phyloP scores from a whole-genome alignment of 2,329 filamentous ascomycete species.

The Diaporthe velutina region DNA sequence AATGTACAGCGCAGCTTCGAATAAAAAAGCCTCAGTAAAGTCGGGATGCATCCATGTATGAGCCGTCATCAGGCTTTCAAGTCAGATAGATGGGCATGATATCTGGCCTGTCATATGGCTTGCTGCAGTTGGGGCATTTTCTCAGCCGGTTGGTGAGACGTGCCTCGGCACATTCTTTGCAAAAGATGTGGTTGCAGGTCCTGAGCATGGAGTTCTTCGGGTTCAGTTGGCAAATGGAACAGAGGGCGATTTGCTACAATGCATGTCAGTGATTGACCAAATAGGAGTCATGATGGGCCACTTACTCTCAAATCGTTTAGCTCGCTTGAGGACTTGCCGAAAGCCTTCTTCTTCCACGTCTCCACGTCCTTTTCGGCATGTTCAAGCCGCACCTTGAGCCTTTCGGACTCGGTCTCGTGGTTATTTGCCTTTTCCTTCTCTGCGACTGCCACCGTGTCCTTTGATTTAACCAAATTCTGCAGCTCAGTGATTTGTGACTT shows the following conservation, averaged over 20 bases:
- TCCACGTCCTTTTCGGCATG: slow-evolving; percentile 87
- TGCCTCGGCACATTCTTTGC: slow-evolving; percentile 89
- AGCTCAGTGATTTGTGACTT: slow-evolving; percentile 83
- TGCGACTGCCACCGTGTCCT: slow-evolving; percentile 72
- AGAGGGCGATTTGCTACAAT: slow-evolving; percentile 79
- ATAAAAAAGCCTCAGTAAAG: slow-evolving; percentile 9
- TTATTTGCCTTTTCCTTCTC: slow-evolving; percentile 70
- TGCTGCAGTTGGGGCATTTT: slow-evolving; percentile 95
- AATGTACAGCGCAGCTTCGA: slow-evolving; percentile 16
- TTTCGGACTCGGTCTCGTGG: slow-evolving; percentile 82
- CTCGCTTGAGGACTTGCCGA: slow-evolving; percentile 84
- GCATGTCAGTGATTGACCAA: slow-evolving; percentile 49
- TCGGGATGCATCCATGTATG: not conserved
- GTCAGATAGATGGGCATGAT: slow-evolving; percentile 78
- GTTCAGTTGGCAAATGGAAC: slow-evolving; percentile 90
- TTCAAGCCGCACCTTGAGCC: slow-evolving; percentile 81
- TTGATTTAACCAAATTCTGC: slow-evolving; percentile 78
- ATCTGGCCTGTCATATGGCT: slow-evolving; percentile 91
- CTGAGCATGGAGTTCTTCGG: slow-evolving; percentile 96
- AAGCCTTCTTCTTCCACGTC: slow-evolving; percentile 84
- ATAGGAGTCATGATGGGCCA: not conserved
- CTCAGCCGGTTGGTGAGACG: slow-evolving; percentile 90
- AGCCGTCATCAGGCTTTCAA: not conserved
- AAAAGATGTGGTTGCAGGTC: slow-evolving; percentile 95
- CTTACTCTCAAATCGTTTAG: slow-evolving; percentile 89